These are phyloP conservation scores for Fusarium proliferatum DNA, from an alignment of 2,329 filamentous ascomycete species.

Conservation along the genomic window DNA sequence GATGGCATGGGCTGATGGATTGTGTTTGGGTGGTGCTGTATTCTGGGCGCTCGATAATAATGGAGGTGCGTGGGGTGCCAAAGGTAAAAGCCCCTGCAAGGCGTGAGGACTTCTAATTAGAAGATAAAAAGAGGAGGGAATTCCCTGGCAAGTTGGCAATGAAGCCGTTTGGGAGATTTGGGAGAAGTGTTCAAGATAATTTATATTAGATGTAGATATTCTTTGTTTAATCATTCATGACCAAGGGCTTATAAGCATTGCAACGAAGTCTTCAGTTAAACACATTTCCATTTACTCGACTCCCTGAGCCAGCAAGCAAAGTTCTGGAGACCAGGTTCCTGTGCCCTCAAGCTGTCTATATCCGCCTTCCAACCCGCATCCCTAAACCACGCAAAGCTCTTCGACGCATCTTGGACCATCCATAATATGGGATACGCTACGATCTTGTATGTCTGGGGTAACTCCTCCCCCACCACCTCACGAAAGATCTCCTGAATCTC, in stretches of 20 bases:
- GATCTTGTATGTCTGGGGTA: conserved; percentile 8
- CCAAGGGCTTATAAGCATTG: too few relatives aligned
- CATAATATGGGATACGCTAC: conserved; percentile 19
- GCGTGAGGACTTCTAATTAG: background rate
- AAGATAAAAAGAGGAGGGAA: background rate
- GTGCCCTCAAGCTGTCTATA: background rate
- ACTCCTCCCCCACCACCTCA: background rate
- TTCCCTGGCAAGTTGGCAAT: rapidly evolving
- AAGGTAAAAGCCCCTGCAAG: background rate
- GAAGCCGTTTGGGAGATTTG: background rate
- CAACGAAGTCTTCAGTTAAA: too few relatives aligned
- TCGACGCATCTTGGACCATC: conserved; percentile 17
- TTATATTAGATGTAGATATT: background rate
- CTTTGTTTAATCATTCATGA: rapidly evolving
- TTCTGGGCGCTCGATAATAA: background rate
- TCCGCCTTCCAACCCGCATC: conserved; percentile 24
- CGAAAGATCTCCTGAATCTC: conserved; percentile 10
- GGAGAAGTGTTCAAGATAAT: rapidly evolving
- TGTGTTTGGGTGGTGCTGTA: background rate
- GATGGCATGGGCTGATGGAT: background rate
- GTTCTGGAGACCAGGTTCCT: background rate
- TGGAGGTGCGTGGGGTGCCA: background rate
- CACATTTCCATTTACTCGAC: conserved; percentile 21
- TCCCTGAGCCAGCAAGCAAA: conserved; percentile 38
- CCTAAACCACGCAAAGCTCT: conserved; percentile 34